Evolutionary conservation across 2,329 filamentous ascomycete species (phyloP).

Genomic region (Thermothelomyces thermophilus): DNA sequence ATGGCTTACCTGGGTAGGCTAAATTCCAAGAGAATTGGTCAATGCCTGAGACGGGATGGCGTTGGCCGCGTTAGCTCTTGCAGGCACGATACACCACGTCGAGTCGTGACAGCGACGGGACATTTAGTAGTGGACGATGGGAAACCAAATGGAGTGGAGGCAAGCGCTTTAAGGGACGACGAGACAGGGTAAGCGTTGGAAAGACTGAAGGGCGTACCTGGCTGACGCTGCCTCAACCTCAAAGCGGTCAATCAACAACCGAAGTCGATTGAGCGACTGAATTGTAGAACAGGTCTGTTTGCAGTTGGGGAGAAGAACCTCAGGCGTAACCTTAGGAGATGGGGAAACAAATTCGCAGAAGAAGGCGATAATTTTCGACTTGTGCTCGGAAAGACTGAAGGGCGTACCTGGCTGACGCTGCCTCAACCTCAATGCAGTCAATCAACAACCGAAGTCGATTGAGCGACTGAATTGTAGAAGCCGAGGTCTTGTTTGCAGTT

Average conservation of each 20-base stretch:
- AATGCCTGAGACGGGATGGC: neutral
- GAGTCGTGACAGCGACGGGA: neutral
- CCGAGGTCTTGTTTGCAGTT: neutral
- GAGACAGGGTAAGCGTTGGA: too few species aligned
- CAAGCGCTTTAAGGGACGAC: too few species aligned
- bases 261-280: neutral
- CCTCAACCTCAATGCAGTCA: slow-evolving; percentile 1
- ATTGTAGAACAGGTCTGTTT: neutral
- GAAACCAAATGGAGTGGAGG: too few species aligned
- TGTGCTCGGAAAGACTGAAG: too few species aligned
- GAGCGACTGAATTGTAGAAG: neutral
- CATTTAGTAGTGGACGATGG: neutral
- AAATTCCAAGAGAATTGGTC: neutral
- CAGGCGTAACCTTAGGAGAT: neutral
- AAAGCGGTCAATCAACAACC: neutral
- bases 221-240: neutral
- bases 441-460: neutral
- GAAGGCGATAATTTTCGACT: too few species aligned
- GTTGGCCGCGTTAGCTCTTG: neutral
- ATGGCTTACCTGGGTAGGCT: slow-evolving; percentile 1
- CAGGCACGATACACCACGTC: neutral
- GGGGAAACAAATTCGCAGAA: neutral
- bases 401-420: slow-evolving; percentile 1
- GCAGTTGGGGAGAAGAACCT: neutral
- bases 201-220: too few species aligned